Base-by-base conservation (phyloP, 148 eudicot species). In the Vaccinium corymbosum region DNA sequence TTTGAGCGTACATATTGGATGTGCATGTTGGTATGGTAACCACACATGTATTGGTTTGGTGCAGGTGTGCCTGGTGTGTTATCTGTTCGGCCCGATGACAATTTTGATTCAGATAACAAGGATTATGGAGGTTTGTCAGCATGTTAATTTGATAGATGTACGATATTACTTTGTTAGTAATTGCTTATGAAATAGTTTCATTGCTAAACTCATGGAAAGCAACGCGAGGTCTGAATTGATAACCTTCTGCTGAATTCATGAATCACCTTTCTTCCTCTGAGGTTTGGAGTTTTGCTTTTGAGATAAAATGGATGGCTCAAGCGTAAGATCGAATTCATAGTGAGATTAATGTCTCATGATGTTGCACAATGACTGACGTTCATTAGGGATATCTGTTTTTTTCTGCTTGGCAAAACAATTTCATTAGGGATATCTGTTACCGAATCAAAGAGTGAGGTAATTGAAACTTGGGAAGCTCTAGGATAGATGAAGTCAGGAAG, bases 61-160 rank as follows among this genome's bases (percentile, higher is more conserved):
- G 91, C 92, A 97, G 99, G 91, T 83, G 83, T 92, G 76, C 92
- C 97, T 80, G 97, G 92, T 80, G 97, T 95, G 79, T 74, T 95
- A 62, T 91, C 90, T 80, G 92, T 94, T 76, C 81, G 76, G 84
- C 91, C 89, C 70, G 98, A 92, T 86, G 90, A 89, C 80, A 88
- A 91, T 72, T 91, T 93, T 85, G 93, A 86, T 62, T 91, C 92
- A 19, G 90, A 86, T 68, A 70, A 84, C 76, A 91, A 94, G 86
- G 89, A 91, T 78, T 90, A 89, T 89, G 92, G 89, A 97, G 99
- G 98, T 96, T 87, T 85, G 91, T 84, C 22, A 35, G 74, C 52
- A 4, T 80, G 84, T 53, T 64, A 55, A 7, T 38, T 49, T 32
- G 53, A 14, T 53, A 35, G 38, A 25, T 81, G 73, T 0, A 17